phyloP scores from a whole-genome alignment of 2,329 filamentous ascomycete genomes.

The Chalaropsis ovoidea region DNA sequence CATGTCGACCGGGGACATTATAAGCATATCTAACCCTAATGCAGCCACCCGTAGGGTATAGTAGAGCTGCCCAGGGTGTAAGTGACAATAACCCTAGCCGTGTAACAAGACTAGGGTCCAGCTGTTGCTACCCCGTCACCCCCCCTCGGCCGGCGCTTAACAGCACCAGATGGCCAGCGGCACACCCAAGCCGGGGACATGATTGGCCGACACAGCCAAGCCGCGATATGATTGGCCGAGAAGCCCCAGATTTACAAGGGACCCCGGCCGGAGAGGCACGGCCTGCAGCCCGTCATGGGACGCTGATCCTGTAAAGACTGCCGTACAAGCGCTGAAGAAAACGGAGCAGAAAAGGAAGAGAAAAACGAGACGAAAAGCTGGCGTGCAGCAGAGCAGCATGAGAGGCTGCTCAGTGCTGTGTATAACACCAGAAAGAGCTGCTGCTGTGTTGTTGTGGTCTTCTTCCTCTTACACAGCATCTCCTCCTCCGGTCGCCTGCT shows the following conservation, averaged over 20 bases:
- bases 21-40: not conserved
- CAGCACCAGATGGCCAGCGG: not conserved
- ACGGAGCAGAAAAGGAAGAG: not conserved
- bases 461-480: constrained; percentile 9
- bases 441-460: not conserved
- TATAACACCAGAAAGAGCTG: constrained; percentile 11
- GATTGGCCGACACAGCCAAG: too few relatives aligned
- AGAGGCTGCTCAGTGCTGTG: not conserved
- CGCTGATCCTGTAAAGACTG: constrained; percentile 7
- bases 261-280: not conserved
- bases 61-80: not conserved
- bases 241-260: not conserved
- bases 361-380: not conserved
- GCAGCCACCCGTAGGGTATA: not conserved
- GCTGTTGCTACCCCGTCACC: not conserved
- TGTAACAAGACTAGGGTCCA: not conserved
- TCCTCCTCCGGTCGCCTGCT: not conserved
- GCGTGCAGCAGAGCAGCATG: not conserved
- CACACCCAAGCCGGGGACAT: not conserved
- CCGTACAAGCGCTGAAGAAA: constrained; percentile 11
- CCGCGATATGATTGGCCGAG: not conserved
- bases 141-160: not conserved
- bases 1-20: not conserved
- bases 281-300: not conserved
- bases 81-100: not conserved